Evolutionary conservation across 2,329 filamentous ascomycete species (phyloP), one percentile per base, ranked within the genome.

Genomic region (Ceratocystis diversiconidia): DNA sequence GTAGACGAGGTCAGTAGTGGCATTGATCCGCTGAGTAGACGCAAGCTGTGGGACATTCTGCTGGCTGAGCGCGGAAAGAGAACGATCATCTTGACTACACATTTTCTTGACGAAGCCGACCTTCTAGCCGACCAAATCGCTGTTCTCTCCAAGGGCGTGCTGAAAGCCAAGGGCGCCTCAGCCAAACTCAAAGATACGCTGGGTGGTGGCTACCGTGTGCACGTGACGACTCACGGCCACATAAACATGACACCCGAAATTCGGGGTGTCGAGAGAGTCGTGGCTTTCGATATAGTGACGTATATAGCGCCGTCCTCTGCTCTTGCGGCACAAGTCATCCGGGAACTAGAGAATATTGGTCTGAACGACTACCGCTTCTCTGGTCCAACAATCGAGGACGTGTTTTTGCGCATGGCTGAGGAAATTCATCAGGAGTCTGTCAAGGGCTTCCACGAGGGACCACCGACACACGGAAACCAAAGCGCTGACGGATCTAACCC

Each of bases 41-140:
- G 91, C 32, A 96, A 95, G 76, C 89, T 96, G 28, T 96, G 92
- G 92, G 90, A 96, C 70, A 96, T 96, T 67, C 78, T 96, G 25
- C 79, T 96, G 12, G 88, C 88, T 1, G 91, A 96, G 74, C 84
- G 92, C 66, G 91, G 90, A 22, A 80, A 80, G 67, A 80, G 92
- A 52, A 95, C 92, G 0, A 88, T 96, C 70, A 83, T 96, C 52
- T 75, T 96, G 66, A 96, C 92, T 0, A 96, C 92, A 0, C 92
- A 96, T 73, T 96, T 96, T 74, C 79, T 96, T 7, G 92, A 96
- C 71, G 92, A 96, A 74, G 92, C 92, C 0, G 92, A 96, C 72
- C 79, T 96, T 1, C 80, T 96, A 0, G 88, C 91, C 0, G 92
- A 96, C 72, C 87, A 92, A 68, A 95, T 96, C 69, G 89, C 87